Conservation (phyloP, 306 rosid genomes). For the Dryas octopetala region DNA sequence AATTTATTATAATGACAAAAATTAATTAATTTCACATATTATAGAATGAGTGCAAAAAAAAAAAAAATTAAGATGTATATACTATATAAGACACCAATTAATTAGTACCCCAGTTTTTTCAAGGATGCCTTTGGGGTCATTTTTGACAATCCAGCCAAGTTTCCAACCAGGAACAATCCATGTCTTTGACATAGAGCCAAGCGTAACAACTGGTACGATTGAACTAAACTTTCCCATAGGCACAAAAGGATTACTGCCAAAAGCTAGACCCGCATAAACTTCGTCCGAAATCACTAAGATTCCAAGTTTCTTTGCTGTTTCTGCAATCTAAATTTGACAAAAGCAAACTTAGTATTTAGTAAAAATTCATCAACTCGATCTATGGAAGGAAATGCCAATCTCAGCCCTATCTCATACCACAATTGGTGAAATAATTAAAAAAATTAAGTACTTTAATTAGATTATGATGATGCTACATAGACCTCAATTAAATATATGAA, state of each 20-base stretch:
- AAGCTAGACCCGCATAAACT: conserved; percentile 52
- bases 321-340: conserved; percentile 43
- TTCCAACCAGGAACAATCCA: conserved; percentile 79
- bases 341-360: background rate
- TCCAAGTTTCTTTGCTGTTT: conserved; percentile 57
- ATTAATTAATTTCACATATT: background rate
- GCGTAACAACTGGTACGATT: conserved; percentile 51
- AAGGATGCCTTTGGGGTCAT: conserved; percentile 49
- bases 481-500: no score
- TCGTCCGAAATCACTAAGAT: conserved; percentile 60
- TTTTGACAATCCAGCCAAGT: conserved; percentile 63
- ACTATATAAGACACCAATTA: no score
- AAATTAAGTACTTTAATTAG: no score
- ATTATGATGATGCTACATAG: no score
- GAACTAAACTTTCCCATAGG: conserved; percentile 61
- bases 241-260: conserved; percentile 58
- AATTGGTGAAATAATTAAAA: no score
- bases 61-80: no score
- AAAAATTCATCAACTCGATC: background rate
- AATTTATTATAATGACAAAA: background rate
- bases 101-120: conserved; percentile 45
- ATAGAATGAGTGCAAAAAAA: no score
- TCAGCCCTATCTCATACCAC: no score
- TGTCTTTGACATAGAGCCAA: conserved; percentile 61
- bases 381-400: background rate